These are phyloP conservation scores for Diaporthe sp. DNA, from an alignment of 2,329 filamentous ascomycete genomes.

Conservation along the genomic window DNA sequence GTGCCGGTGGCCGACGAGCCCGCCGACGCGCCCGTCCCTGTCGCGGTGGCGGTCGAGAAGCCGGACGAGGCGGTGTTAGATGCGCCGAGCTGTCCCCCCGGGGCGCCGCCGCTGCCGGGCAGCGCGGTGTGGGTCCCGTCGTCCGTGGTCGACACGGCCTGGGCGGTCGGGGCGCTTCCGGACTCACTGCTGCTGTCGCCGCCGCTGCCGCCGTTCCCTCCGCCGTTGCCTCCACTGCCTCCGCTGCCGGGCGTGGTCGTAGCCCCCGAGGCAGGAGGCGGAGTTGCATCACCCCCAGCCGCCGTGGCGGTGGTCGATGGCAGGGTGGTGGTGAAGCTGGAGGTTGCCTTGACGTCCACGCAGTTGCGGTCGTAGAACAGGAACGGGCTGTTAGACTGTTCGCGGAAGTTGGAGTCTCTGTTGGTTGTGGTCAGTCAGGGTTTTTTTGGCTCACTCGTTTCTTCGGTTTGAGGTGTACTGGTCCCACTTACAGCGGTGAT, in stretches of 20 bases:
- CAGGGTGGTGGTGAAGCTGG: constrained; percentile 35
- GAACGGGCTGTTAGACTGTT: constrained; percentile 37
- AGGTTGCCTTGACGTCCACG: constrained; percentile 31
- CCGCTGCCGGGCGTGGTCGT: neutral
- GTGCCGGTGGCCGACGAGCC: constrained; percentile 10
- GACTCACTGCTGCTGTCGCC: neutral
- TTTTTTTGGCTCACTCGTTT: neutral
- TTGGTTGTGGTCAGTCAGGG: neutral
- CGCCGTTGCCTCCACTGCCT: neutral
- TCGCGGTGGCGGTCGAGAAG: constrained; percentile 15
- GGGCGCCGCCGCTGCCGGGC: neutral
- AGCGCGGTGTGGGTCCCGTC: neutral
- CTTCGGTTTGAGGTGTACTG: too few relatives aligned
- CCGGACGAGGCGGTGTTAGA: neutral
- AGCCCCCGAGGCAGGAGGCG: neutral
- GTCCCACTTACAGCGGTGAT: constrained; percentile 35
- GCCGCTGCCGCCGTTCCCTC: neutral
- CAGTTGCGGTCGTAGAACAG: constrained; percentile 42
- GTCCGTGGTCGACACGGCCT: constrained; percentile 4
- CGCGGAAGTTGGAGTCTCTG: constrained; percentile 39
- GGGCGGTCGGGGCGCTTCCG: constrained; percentile 5
- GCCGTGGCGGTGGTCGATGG: constrained; percentile 10
- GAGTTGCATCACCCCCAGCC: neutral
- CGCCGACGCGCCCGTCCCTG: neutral
- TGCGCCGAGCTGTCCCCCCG: neutral